These are phyloP conservation scores for Xerocomellus dryophilus DNA, from an alignment of 768 basidiomycete species.

Conservation along the genomic window DNA sequence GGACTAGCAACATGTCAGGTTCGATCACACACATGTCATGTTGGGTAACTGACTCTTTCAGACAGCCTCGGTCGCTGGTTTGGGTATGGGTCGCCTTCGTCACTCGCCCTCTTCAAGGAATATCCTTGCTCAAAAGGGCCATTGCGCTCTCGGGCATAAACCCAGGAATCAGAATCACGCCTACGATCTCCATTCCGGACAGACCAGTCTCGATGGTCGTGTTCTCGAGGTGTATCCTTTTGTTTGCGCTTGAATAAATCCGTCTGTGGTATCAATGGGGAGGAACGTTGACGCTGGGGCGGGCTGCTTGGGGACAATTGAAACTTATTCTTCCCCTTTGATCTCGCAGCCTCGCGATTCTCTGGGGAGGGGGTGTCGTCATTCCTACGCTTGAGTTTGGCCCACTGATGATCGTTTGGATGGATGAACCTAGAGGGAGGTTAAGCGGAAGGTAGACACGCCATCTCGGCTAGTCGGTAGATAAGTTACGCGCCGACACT, in stretches of 20 bases:
- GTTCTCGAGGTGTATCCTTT: slow-evolving; percentile 21
- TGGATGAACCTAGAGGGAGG: slow-evolving; percentile 44
- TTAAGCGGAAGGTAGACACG: slow-evolving; percentile 4
- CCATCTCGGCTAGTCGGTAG: slow-evolving; percentile 6
- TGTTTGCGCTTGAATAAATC: slow-evolving; percentile 40
- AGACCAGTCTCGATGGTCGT: slow-evolving; percentile 22
- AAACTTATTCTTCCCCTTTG: slow-evolving; percentile 23
- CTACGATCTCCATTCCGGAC: slow-evolving; percentile 22
- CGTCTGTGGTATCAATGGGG: slow-evolving; percentile 42
- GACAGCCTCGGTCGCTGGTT: slow-evolving; percentile 27
- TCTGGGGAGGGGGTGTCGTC: slow-evolving; percentile 19
- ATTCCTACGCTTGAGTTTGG: slow-evolving; percentile 19
- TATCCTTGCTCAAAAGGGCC: slow-evolving; percentile 11
- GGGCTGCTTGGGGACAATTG: slow-evolving; percentile 22
- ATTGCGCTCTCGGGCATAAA: slow-evolving; percentile 19
- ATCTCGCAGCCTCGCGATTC: slow-evolving; percentile 19
- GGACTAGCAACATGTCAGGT: slow-evolving; percentile 18
- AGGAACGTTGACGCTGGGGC: slow-evolving; percentile 23
- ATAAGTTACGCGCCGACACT: slow-evolving; percentile 44
- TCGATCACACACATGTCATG: background rate
- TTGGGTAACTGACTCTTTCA: slow-evolving; percentile 27
- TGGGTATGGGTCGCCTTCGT: slow-evolving; percentile 23
- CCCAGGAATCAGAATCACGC: slow-evolving; percentile 24
- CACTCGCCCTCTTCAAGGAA: slow-evolving; percentile 27
- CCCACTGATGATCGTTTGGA: slow-evolving; percentile 47